Conservation (phyloP, 2,329 filamentous ascomycete genomes). For the Pleoardoris graminearum region DNA sequence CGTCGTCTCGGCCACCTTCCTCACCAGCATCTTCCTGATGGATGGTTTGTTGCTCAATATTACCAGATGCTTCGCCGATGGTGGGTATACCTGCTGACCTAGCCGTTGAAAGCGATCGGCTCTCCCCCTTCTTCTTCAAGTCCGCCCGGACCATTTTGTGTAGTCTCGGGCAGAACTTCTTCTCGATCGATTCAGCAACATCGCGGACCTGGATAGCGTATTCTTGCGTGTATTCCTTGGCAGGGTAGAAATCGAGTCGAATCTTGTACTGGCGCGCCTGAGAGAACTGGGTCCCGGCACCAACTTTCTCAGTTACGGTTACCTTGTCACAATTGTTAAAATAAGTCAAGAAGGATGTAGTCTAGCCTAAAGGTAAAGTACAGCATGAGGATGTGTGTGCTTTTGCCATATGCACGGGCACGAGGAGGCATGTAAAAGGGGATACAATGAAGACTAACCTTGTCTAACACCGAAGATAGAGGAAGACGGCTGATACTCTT, state of each 20-base stretch:
- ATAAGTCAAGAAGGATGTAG: too few species aligned
- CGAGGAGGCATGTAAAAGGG: too few species aligned
- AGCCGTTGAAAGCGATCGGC: constrained; percentile 57
- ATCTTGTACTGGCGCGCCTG: constrained; percentile 86
- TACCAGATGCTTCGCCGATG: constrained; percentile 67
- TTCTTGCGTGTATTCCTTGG: constrained; percentile 78
- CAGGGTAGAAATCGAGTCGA: constrained; percentile 79
- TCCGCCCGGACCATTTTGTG: constrained; percentile 73
- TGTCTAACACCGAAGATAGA: constrained; percentile 81
- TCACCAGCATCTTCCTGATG: constrained; percentile 43
- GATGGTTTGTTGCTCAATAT: constrained; percentile 55
- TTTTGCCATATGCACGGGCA: too few species aligned
- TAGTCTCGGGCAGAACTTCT: constrained; percentile 73
- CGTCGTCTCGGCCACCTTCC: constrained; percentile 61
- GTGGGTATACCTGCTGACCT: constrained; percentile 70
- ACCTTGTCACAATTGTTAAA: too few species aligned
- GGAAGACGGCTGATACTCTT: constrained; percentile 90
- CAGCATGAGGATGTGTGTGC: too few species aligned
- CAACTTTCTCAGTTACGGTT: constrained; percentile 77
- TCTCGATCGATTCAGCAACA: constrained; percentile 78
- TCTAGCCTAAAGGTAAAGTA: too few species aligned
- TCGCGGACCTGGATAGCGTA: constrained; percentile 82
- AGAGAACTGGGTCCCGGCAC: constrained; percentile 67
- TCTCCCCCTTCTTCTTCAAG: constrained; percentile 73
- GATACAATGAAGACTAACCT: too few species aligned